phyloP scores from a whole-genome alignment of 768 basidiomycete genomes.

The Tylopilus balloui region DNA sequence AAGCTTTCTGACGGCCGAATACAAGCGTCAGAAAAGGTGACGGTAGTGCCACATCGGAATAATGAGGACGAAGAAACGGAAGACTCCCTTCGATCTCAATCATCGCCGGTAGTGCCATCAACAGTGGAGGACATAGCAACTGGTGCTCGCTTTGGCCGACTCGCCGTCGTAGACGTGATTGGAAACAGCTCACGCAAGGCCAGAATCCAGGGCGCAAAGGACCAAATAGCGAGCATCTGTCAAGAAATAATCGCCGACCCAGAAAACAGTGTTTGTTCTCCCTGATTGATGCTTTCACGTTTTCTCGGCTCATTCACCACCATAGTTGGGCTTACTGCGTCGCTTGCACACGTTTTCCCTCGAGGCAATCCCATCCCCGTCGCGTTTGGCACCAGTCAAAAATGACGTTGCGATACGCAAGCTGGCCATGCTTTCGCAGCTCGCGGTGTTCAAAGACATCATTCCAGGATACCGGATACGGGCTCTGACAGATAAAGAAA shows the following conservation, averaged over 20 bases:
- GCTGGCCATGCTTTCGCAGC: constrained; percentile 82
- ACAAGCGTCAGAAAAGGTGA: constrained; percentile 47
- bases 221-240: constrained; percentile 90
- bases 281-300: not conserved
- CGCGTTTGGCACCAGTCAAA: constrained; percentile 62
- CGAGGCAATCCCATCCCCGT: constrained; percentile 61
- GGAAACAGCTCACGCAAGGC: constrained; percentile 58
- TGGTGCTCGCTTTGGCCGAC: constrained; percentile 84
- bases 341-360: constrained; percentile 89
- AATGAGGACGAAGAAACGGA: constrained; percentile 33
- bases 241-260: constrained; percentile 94
- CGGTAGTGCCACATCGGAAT: constrained; percentile 13
- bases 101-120: constrained; percentile 22
- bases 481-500: constrained; percentile 83
- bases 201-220: constrained; percentile 76
- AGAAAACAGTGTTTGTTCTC: constrained; percentile 77
- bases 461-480: constrained; percentile 96
- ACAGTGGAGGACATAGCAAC: constrained; percentile 69
- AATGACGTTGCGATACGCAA: constrained; percentile 85
- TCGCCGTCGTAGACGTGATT: constrained; percentile 70
- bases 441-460: constrained; percentile 94
- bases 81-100: constrained; percentile 33
- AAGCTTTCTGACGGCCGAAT: constrained; percentile 81
- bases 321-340: constrained; percentile 79
- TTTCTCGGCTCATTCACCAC: constrained; percentile 15